phyloP scores from a whole-genome alignment of 768 basidiomycete genomes.

The Suillus tomentosus region DNA sequence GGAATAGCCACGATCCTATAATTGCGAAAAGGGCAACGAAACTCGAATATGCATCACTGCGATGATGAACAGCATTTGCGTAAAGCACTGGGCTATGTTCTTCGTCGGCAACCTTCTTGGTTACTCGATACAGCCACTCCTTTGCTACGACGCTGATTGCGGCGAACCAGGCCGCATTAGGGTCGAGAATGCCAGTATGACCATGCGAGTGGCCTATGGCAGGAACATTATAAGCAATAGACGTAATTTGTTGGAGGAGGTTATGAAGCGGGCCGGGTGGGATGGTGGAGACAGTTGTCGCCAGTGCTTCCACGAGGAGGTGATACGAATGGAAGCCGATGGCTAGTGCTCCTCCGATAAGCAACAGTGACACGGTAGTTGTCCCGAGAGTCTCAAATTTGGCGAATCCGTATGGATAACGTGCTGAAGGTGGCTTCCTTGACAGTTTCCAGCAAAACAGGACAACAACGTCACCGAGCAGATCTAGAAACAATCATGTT shows the following conservation, averaged over 20 bases:
- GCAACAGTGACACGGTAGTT: conserved; percentile 82
- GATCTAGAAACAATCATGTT: conserved; percentile 45
- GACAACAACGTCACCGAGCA: conserved; percentile 90
- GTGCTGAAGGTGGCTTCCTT: conserved; percentile 72
- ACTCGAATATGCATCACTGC: conserved; percentile 96
- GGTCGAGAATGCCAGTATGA: conserved; percentile 66
- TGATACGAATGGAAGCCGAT: conserved; percentile 91
- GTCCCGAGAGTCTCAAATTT: conserved; percentile 97
- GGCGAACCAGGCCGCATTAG: conserved; percentile 98
- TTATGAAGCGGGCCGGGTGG: conserved; percentile 66
- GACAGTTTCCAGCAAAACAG: conserved; percentile 88
- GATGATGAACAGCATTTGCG: conserved; percentile 97
- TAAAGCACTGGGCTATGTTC: conserved; percentile 89
- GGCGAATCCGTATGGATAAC: conserved; percentile 86
- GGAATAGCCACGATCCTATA: conserved; percentile 84
- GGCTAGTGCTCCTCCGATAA: conserved; percentile 81
- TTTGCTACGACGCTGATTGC: conserved; percentile 77
- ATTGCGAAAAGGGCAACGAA: conserved; percentile 91
- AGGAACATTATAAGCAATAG: conserved; percentile 56
- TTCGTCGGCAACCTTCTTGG: conserved; percentile 86
- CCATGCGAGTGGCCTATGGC: conserved; percentile 54
- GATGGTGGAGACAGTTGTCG: conserved; percentile 62
- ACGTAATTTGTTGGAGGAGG: conserved; percentile 57
- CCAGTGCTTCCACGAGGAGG: conserved; percentile 74
- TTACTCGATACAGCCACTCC: conserved; percentile 91